A percentile compares a stretch with the other conserved stretches of the same genome.
phyloP scores from a whole-genome alignment of 257 asterid species.

The Mitragyna speciosa region DNA sequence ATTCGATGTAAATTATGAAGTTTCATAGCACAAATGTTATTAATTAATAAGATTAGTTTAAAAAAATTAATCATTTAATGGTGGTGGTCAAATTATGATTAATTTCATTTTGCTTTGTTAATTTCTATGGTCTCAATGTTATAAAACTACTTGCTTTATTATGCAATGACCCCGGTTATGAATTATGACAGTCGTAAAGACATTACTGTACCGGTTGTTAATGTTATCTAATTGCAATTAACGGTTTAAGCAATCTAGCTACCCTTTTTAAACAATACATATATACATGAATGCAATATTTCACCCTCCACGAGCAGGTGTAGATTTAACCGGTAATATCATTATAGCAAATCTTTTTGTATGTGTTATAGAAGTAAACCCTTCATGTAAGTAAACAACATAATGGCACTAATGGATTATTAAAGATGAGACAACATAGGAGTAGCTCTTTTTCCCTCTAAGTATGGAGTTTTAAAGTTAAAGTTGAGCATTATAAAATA shows the following conservation, averaged over 20 bases:
- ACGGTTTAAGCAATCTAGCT: not conserved
- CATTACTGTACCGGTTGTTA: not conserved
- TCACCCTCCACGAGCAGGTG: not conserved
- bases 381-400: too few relatives aligned
- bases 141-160: not conserved
- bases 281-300: not conserved
- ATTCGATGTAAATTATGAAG: not conserved
- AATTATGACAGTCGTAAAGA: not conserved
- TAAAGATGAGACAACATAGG: not conserved
- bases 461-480: not conserved
- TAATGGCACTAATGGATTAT: too few relatives aligned
- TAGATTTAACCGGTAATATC: not conserved
- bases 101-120: not conserved
- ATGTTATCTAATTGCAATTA: not conserved
- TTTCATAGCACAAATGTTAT: constrained; percentile 5
- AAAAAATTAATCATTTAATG: not conserved
- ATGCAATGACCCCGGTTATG: not conserved
- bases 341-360: too few relatives aligned
- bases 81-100: not conserved
- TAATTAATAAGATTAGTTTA: not conserved
- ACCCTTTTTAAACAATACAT: not conserved
- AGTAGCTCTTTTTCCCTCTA: not conserved
- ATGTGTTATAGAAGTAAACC: too few relatives aligned
- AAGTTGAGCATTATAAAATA: not conserved
- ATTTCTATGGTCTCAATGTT: not conserved